Conservation (phyloP, 2,329 filamentous ascomycete genomes). For the Colletotrichum sp. region DNA sequence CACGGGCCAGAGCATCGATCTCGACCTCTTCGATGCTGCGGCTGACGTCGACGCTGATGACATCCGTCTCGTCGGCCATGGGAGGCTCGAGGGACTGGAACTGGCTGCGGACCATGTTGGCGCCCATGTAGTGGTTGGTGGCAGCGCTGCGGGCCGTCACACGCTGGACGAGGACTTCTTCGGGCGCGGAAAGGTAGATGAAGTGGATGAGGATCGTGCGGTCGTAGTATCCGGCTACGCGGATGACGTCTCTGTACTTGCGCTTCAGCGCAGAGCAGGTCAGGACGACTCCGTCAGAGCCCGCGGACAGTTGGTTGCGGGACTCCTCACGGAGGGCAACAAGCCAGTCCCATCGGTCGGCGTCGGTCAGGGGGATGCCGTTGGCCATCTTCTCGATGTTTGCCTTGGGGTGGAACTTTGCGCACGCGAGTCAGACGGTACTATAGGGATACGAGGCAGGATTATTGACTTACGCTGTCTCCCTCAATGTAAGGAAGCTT, state of each 20-base stretch:
- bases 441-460: neutral
- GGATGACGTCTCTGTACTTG: constrained; percentile 93
- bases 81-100: constrained; percentile 88
- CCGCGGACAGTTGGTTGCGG: constrained; percentile 57
- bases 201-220: constrained; percentile 84
- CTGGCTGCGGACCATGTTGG: constrained; percentile 93
- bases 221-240: constrained; percentile 78
- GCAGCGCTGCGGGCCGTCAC: constrained; percentile 64
- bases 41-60: constrained; percentile 74
- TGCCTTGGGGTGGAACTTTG: constrained; percentile 73
- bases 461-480: constrained; percentile 67
- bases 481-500: constrained; percentile 77
- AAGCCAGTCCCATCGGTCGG: constrained; percentile 98
- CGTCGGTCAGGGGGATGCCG: constrained; percentile 85
- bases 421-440: constrained; percentile 26
- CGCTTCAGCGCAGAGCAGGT: constrained; percentile 96
- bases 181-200: constrained; percentile 83
- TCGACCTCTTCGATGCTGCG: constrained; percentile 63
- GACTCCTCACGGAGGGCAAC: constrained; percentile 75
- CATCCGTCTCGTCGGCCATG: constrained; percentile 70
- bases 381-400: constrained; percentile 92
- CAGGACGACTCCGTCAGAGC: constrained; percentile 80
- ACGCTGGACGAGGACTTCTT: constrained; percentile 76
- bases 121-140: constrained; percentile 95
- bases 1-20: constrained; percentile 61